Evolutionary conservation across 805 yeast genomes (phyloP), one percentile per base, ranked within the genome.

Genomic region (Kurtzmaniella cleridarum): DNA sequence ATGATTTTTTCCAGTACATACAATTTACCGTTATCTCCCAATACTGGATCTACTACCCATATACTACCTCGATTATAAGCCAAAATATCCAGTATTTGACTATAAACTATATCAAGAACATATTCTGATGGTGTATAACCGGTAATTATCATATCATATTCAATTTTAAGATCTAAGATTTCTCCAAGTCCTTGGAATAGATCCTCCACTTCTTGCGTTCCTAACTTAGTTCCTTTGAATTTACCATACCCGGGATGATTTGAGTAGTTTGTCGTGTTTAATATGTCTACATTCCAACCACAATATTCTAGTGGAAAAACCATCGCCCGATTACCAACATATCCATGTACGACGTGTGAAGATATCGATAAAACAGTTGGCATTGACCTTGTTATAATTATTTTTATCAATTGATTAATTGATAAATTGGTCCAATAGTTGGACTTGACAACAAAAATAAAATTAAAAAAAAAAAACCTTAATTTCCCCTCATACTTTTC

Each of bases 1-100:
- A 82, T 64, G 18, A 81, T 70, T 10, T 64, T 71, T 39, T 71
- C 73, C 41, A 72, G 71, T 1, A 91, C 96, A 55, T 91, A 91
- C 3, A 89, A 59, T 41, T 67, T 72, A 1, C 96, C 96, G 49
- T 87, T 82, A 54, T 91, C 98, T 10, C 98, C 98, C 56, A 91
- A 62, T 1, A 91, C 93, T 1, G 98, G 98, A 57, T 91, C 98
- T 36, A 91, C 56, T 3, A 90, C 70, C 80, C 91, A 79, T 13
- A 75, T 59, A 0, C 75, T 63, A 2, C 27, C 23, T 24, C 30
- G 36, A 13, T 16, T 18, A 14, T 27, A 37, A 26, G 14, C 3
- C 17, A 10, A 34, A 27, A 12, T 13, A 28, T 28, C 15, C 42
- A 72, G 65, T 2, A 79, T 54, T 33, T 56, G 49, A 11, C 66